These are phyloP conservation scores for Fusarium redolens DNA, from an alignment of 2,329 filamentous ascomycete genomes.

Conservation along the genomic window DNA sequence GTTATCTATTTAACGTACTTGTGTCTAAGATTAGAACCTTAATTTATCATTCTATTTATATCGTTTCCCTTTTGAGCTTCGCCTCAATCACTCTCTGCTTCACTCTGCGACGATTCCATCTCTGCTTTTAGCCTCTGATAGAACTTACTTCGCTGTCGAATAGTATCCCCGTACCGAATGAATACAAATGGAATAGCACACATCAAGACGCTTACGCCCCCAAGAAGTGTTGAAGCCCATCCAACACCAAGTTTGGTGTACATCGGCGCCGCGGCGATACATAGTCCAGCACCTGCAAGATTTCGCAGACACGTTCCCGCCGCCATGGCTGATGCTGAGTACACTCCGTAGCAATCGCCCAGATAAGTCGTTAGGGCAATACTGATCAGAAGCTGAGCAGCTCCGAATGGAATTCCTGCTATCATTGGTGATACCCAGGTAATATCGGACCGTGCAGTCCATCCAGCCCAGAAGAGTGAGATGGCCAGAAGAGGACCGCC, in stretches of 20 bases:
- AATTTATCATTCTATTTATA: background rate
- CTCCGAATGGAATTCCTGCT: slow-evolving; percentile 8
- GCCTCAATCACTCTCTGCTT: background rate
- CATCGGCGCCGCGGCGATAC: slow-evolving; percentile 15
- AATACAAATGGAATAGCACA: slow-evolving; percentile 18
- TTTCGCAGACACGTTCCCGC: slow-evolving; percentile 9
- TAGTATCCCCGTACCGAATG: slow-evolving; percentile 5
- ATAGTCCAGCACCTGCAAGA: slow-evolving; percentile 4
- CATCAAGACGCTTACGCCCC: slow-evolving; percentile 1
- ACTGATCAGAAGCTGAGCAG: slow-evolving; percentile 3
- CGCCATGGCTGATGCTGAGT: slow-evolving; percentile 10
- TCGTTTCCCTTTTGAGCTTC: accelerated
- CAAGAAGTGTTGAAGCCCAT: slow-evolving; percentile 9
- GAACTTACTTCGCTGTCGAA: slow-evolving; percentile 7
- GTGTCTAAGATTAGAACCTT: background rate
- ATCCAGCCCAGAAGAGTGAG: slow-evolving; percentile 37
- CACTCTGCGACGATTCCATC: background rate
- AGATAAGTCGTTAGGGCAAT: slow-evolving; percentile 15
- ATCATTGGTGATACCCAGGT: slow-evolving; percentile 13
- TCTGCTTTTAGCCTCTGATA: slow-evolving; percentile 17
- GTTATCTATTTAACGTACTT: accelerated
- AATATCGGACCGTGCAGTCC: slow-evolving; percentile 17
- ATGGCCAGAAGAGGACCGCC: slow-evolving; percentile 23
- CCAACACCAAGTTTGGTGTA: slow-evolving; percentile 8
- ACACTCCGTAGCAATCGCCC: slow-evolving; percentile 6